A percentile compares a stretch with the other conserved stretches of the same genome.
Conservation (phyloP, 1,284 basidiomycete species). For the Sanghuangporus baumii region DNA sequence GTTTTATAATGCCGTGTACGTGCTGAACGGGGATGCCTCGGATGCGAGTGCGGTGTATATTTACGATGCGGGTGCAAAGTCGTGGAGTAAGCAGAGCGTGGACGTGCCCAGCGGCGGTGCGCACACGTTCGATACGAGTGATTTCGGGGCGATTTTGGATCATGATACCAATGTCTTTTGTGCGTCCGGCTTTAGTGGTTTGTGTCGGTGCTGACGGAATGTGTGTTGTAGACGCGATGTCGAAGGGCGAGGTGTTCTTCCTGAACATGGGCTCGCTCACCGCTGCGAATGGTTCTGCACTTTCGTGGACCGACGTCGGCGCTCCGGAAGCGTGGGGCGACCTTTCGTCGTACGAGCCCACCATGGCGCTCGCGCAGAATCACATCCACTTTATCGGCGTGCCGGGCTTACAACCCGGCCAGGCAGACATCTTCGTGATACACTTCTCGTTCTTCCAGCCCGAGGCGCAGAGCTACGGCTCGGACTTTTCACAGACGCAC, state of each 20-base stretch:
- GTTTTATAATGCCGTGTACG: slow-evolving; percentile 74
- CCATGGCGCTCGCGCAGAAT: slow-evolving; percentile 76
- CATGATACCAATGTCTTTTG: slow-evolving; percentile 87
- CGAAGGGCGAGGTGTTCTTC: slow-evolving; percentile 52
- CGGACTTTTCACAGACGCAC: slow-evolving; percentile 65
- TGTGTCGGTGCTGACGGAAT: slow-evolving; percentile 5
- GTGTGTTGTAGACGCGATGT: slow-evolving; percentile 48
- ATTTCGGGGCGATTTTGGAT: slow-evolving; percentile 68
- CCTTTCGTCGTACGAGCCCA: slow-evolving; percentile 51
- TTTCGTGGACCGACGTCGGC: slow-evolving; percentile 59
- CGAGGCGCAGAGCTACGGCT: slow-evolving; percentile 57
- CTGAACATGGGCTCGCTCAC: slow-evolving; percentile 63
- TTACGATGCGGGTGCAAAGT: slow-evolving; percentile 55
- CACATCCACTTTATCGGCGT: slow-evolving; percentile 78
- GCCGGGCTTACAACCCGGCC: slow-evolving; percentile 58
- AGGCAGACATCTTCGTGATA: slow-evolving; percentile 78
- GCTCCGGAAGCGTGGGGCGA: slow-evolving; percentile 41
- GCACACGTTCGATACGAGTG: slow-evolving; percentile 44
- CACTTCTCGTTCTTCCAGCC: slow-evolving; percentile 85
- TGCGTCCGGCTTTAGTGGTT: slow-evolving; percentile 26
- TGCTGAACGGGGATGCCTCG: slow-evolving; percentile 66
- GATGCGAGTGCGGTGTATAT: slow-evolving; percentile 63
- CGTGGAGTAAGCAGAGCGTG: slow-evolving; percentile 60
- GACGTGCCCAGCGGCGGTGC: slow-evolving; percentile 33
- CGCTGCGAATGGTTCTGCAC: slow-evolving; percentile 47